Base-by-base conservation (phyloP, 345 rosid species). In the Gossypium mustelinum region DNA sequence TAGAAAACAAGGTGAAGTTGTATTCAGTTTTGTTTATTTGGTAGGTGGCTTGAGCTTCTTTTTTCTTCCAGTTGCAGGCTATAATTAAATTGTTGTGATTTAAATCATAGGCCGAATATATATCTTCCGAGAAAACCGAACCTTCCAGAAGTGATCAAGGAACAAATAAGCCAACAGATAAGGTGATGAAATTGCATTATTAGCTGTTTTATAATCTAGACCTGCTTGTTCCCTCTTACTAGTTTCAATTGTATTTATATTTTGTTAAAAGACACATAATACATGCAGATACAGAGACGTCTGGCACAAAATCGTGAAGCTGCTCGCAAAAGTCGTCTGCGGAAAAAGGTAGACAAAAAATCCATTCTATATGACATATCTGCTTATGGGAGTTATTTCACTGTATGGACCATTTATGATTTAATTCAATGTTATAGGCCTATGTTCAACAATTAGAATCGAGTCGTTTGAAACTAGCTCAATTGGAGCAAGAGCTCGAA, bases 251-350 rank as follows among this genome's bases (percentile, higher is more conserved):
- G 47, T 45, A 13, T 27, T 22, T 16, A 6, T 66, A 76, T 41
- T 34, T 63, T 50, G 9, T 72, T 24, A 25, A 44, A 56, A 64
- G 5, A 29, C 20, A 62, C 12, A 16, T 48, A 58, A 25, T 54
- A 65, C 59, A 70, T 11, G 73, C 87, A 94, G 97, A 80, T 82
- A 74, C 81, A 81, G 69, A 84, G 97, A 44, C 88, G 97, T 62
- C 87, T 90, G 75, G 97, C 95, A 27, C 97, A 94, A 82, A 94
- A 94, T 74, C 87, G 97, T 56, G 97, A 94, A 87, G 97, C 98
- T 74, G 97, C 97, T 65, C 85, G 95, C 44, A 94, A 94, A 83
- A 90, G 98, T 76, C 94, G 97, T 62, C 70, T 92, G 73, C 86
- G 97, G 74, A 94, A 92, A 80, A 92, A 94, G 87, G 98, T 94